phyloP scores from a whole-genome alignment of 768 basidiomycete genomes.

The Tulasnella sp. region DNA sequence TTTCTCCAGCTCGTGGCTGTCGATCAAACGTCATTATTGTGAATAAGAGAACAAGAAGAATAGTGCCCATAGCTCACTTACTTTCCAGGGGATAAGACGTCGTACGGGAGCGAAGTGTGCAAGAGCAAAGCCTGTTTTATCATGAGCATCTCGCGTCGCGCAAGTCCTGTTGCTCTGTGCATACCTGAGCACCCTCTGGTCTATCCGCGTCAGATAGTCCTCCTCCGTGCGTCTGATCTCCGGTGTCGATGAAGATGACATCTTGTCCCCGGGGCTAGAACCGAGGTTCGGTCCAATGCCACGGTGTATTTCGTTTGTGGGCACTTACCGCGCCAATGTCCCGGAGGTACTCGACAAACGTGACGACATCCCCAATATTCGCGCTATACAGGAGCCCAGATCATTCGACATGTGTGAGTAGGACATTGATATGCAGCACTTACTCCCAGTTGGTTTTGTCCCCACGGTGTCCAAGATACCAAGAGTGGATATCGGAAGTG shows the following conservation, averaged over 20 bases:
- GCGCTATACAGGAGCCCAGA: neutral
- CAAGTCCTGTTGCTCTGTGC: neutral
- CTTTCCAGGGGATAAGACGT: constrained; percentile 20
- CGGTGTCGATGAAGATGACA: constrained; percentile 18
- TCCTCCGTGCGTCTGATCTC: constrained; percentile 24
- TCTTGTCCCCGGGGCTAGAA: neutral
- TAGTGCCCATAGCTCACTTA: neutral
- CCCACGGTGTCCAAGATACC: constrained; percentile 18
- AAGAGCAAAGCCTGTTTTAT: neutral
- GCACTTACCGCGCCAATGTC: neutral
- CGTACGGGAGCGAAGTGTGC: constrained; percentile 10
- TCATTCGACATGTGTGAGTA: neutral
- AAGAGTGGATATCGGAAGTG: constrained; percentile 25
- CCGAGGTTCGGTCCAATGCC: neutral
- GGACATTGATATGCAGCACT: neutral
- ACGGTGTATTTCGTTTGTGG: too few species aligned
- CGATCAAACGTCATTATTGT: neutral
- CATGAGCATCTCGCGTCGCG: too few species aligned
- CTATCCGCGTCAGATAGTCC: constrained; percentile 21
- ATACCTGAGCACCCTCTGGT: neutral
- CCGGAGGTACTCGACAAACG: constrained; percentile 5
- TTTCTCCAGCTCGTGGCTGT: constrained; percentile 23
- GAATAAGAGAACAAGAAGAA: neutral
- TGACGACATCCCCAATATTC: constrained; percentile 24
- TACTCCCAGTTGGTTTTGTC: constrained; percentile 3